phyloP scores from a whole-genome alignment of 2,329 filamentous ascomycete species.

The Cordyceps sp. region DNA sequence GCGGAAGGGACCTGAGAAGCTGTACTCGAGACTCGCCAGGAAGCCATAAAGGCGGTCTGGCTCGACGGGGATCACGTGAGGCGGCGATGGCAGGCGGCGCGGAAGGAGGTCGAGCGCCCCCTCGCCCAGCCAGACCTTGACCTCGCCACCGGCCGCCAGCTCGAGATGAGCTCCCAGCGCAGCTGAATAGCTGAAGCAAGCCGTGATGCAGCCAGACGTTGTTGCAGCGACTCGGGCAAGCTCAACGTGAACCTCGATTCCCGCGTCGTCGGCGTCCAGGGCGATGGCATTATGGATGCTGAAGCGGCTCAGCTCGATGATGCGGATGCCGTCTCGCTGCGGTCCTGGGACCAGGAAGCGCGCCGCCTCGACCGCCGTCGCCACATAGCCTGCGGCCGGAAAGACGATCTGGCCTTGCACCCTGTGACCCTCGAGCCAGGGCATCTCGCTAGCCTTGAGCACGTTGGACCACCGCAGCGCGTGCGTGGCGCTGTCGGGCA shows the following conservation, averaged over 20 bases:
- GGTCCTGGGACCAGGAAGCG: background rate
- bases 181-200: background rate
- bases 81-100: background rate
- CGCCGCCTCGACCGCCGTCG: slow-evolving; percentile 15
- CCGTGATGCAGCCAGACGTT: too few species aligned
- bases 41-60: background rate
- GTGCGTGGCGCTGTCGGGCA: background rate
- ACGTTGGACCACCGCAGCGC: slow-evolving; percentile 6
- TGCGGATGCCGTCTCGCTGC: background rate
- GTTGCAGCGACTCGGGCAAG: slow-evolving; percentile 1
- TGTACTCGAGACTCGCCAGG: slow-evolving; percentile 4
- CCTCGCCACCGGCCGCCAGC: background rate
- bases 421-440: slow-evolving; percentile 23
- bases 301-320: slow-evolving; percentile 1
- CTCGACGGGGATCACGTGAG: background rate
- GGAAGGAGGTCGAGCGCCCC: background rate
- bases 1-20: slow-evolving; percentile 8
- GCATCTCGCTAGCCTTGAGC: slow-evolving; percentile 5
- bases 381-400: slow-evolving; percentile 17
- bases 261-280: slow-evolving; percentile 3
- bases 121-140: background rate
- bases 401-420: slow-evolving; percentile 25
- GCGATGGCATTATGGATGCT: slow-evolving; percentile 5
- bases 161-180: background rate
- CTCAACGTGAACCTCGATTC: slow-evolving; percentile 5